Evolutionary conservation across 2,329 filamentous ascomycete species (phyloP).

Genomic region (Zasmidium citrigriseum): DNA sequence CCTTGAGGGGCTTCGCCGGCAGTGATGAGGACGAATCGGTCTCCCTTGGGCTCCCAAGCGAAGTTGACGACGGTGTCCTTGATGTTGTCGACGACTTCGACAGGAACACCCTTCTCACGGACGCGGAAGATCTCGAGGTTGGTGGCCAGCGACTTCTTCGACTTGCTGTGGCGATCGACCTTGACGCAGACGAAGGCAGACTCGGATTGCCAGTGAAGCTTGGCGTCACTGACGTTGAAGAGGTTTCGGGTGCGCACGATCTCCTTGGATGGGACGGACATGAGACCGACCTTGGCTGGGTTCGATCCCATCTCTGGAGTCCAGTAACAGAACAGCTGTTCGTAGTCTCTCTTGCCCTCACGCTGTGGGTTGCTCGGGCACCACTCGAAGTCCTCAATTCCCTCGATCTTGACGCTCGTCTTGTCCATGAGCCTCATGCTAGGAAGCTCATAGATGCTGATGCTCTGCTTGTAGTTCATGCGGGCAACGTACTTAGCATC

Average conservation of each 20-base stretch:
- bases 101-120: conserved; percentile 94
- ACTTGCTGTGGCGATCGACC: conserved; percentile 98
- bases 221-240: conserved; percentile 96
- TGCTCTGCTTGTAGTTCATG: conserved; percentile 82
- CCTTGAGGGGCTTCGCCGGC: conserved; percentile 79
- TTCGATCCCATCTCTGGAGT: conserved; percentile 97
- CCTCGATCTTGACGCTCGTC: conserved; percentile 92
- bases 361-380: conserved; percentile 79
- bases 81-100: conserved; percentile 95
- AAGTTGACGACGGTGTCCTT: conserved; percentile 99
- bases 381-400: conserved; percentile 98
- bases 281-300: conserved; percentile 92
- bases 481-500: conserved; percentile 97
- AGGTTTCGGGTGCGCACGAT: conserved; percentile 92
- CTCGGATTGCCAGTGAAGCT: conserved; percentile 98
- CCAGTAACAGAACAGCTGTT: conserved; percentile 98
- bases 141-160: conserved; percentile 95
- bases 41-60: conserved; percentile 97
- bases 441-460: conserved; percentile 87
- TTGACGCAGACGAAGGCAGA: conserved; percentile 95
- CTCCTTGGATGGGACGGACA: conserved; percentile 94
- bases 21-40: conserved; percentile 95
- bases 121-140: conserved; percentile 98
- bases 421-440: conserved; percentile 89
- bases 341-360: conserved; percentile 85